These are phyloP conservation scores for Zarea fungicola DNA, from an alignment of 2,329 filamentous ascomycete species.

Conservation along the genomic window DNA sequence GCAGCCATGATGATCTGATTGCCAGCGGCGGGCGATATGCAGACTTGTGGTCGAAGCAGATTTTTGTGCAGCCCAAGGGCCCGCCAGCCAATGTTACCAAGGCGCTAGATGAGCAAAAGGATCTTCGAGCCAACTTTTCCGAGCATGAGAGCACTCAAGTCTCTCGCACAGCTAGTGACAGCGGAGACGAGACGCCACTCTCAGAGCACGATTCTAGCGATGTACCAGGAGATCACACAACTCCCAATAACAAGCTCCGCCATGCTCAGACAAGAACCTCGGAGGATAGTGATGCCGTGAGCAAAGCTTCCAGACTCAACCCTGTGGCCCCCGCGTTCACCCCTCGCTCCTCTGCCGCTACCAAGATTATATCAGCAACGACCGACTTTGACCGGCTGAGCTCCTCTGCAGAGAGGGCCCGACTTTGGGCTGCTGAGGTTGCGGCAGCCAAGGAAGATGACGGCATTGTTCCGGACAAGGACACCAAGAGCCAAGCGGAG, in stretches of 20 bases:
- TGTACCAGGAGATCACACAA: constrained; percentile 18
- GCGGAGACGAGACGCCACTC: constrained; percentile 11
- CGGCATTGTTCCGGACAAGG: neutral
- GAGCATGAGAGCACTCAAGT: constrained; percentile 12
- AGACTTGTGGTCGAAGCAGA: constrained; percentile 60
- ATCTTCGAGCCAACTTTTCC: neutral
- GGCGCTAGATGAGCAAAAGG: constrained; percentile 10
- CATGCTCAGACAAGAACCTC: neutral
- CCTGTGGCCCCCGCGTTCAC: constrained; percentile 52
- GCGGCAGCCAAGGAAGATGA: constrained; percentile 20
- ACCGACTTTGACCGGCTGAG: constrained; percentile 4
- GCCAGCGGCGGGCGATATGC: constrained; percentile 55
- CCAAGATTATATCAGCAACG: neutral
- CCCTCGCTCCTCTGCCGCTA: constrained; percentile 28
- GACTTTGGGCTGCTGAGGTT: constrained; percentile 27
- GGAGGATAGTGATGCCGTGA: constrained; percentile 7
- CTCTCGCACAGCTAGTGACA: constrained; percentile 13
- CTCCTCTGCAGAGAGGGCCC: constrained; percentile 9
- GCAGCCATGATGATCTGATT: constrained; percentile 55
- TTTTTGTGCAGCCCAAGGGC: constrained; percentile 30
- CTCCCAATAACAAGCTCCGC: constrained; percentile 21
- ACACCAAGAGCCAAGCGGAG: neutral
- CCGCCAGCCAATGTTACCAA: constrained; percentile 5
- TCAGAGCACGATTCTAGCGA: constrained; percentile 10
- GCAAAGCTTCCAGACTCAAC: constrained; percentile 39